These are phyloP conservation scores for Auriculariales sp. DNA, from an alignment of 768 basidiomycete genomes.

Conservation along the genomic window DNA sequence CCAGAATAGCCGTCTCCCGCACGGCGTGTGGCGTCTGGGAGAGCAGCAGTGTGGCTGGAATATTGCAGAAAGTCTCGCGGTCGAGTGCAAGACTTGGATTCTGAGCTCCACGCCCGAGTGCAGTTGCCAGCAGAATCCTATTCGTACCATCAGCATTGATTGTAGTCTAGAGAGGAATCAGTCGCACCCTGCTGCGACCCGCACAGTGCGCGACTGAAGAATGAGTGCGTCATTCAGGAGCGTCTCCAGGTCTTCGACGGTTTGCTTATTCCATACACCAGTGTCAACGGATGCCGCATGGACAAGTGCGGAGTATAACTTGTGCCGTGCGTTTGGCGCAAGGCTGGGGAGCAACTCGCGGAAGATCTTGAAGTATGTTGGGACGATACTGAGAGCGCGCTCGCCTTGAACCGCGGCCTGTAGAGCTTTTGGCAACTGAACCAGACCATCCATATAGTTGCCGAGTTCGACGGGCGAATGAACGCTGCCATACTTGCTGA, in stretches of 20 bases:
- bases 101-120: background rate
- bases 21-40: background rate
- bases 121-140: background rate
- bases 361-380: background rate
- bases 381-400: no score
- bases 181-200: background rate
- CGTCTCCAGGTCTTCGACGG: background rate
- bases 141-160: background rate
- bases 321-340: background rate
- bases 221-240: background rate
- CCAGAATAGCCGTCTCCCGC: background rate
- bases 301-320: background rate
- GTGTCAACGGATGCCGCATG: background rate
- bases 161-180: background rate
- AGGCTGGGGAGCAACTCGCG: background rate
- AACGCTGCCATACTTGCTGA: no score
- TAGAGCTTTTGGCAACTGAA: no score
- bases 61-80: background rate
- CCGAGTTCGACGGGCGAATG: no score
- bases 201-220: background rate
- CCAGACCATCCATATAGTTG: no score
- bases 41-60: no score
- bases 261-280: background rate
- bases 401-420: no score
- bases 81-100: background rate